Conservation (phyloP, 1,284 basidiomycete genomes). For the Cryptococcus sp. region DNA sequence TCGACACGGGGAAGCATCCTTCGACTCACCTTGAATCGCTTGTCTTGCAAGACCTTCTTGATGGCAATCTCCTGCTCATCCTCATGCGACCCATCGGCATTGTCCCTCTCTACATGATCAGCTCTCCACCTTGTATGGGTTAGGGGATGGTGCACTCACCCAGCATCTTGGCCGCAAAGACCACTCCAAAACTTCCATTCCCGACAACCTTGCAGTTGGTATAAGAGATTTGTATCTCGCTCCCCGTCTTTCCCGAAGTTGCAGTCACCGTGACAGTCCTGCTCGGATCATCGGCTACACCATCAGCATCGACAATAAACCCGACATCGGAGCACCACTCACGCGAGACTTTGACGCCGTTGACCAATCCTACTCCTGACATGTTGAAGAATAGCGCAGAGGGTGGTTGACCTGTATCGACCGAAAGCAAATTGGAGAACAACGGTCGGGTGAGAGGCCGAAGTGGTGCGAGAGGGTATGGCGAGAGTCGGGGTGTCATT, state of each 20-base stretch:
- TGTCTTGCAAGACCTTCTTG: conserved; percentile 99
- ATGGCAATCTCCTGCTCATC: conserved; percentile 89
- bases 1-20: background rate
- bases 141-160: conserved; percentile 20
- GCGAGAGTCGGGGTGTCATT: no score
- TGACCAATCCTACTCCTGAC: conserved; percentile 51
- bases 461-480: background rate
- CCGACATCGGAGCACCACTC: conserved; percentile 48
- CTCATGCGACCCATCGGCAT: conserved; percentile 49
- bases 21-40: conserved; percentile 89
- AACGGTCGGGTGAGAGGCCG: no score
- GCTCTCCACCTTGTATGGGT: background rate
- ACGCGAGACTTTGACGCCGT: conserved; percentile 86
- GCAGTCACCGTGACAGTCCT: conserved; percentile 92
- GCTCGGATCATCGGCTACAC: conserved; percentile 73
- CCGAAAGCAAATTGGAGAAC: no score
- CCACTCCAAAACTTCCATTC: conserved; percentile 97
- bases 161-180: conserved; percentile 67
- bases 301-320: conserved; percentile 6
- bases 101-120: conserved; percentile 26
- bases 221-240: conserved; percentile 83
- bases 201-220: conserved; percentile 98
- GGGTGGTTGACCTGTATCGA: background rate
- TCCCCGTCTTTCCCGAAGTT: conserved; percentile 88
- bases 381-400: conserved; percentile 5